phyloP scores from a whole-genome alignment of 2,329 filamentous ascomycete genomes.

The Verticillium alfalfae region DNA sequence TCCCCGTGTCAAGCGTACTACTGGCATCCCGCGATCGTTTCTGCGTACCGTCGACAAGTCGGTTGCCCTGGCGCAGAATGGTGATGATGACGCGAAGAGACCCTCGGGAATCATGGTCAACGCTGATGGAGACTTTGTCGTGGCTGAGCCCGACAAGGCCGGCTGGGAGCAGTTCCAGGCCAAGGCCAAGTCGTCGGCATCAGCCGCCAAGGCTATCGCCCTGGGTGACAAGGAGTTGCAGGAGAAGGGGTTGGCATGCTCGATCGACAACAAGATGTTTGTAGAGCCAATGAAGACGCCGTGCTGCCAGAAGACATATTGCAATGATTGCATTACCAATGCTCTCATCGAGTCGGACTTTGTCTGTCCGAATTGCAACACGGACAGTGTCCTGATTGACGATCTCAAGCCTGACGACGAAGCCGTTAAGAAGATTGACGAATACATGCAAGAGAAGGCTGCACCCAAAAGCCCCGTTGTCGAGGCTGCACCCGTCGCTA shows the following conservation, averaged over 20 bases:
- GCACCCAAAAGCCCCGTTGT: constrained; percentile 44
- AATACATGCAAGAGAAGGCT: constrained; percentile 57
- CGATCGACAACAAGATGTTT: constrained; percentile 96
- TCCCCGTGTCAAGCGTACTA: constrained; percentile 90
- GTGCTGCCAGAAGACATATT: constrained; percentile 97
- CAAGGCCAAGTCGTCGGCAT: constrained; percentile 81
- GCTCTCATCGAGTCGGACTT: constrained; percentile 98
- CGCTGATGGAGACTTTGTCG: constrained; percentile 93
- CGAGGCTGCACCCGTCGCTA: constrained; percentile 21
- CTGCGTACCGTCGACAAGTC: constrained; percentile 94
- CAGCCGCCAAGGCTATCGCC: constrained; percentile 71
- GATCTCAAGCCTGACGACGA: constrained; percentile 82
- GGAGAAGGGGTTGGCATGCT: constrained; percentile 84
- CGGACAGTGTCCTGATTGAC: constrained; percentile 88
- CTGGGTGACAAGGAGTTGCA: constrained; percentile 81
- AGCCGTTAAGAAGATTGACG: constrained; percentile 69
- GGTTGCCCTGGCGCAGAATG: constrained; percentile 65
- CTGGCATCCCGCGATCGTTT: constrained; percentile 92
- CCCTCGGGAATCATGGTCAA: constrained; percentile 95
- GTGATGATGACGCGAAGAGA: constrained; percentile 73
- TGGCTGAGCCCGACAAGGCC: constrained; percentile 90
- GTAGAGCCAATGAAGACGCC: constrained; percentile 98
- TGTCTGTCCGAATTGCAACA: constrained; percentile 85
- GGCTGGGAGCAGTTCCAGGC: constrained; percentile 97
- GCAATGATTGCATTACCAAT: constrained; percentile 99